Conservation (phyloP, 495 filamentous ascomycete species). For the Copromyces sp. region DNA sequence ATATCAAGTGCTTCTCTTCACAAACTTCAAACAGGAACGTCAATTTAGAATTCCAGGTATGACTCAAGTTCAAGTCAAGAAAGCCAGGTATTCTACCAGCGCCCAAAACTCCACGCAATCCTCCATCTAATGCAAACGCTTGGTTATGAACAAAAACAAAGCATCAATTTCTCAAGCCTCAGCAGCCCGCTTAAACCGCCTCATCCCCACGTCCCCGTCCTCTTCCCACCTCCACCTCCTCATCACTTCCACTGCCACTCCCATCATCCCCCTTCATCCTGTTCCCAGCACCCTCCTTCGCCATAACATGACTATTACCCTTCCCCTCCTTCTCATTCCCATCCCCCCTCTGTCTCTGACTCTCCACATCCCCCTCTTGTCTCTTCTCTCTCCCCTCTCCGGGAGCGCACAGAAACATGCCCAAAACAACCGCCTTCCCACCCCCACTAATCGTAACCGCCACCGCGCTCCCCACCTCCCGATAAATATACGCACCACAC, state of each 20-base stretch:
- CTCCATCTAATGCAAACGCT: background rate
- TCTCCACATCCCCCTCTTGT: conserved; percentile 2
- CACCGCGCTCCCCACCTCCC: conserved; percentile 29
- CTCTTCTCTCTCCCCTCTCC: conserved; percentile 21
- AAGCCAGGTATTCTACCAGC: too few relatives aligned
- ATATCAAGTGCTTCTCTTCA: too few relatives aligned
- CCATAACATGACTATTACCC: too few relatives aligned
- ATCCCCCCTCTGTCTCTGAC: background rate
- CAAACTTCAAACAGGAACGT: too few relatives aligned
- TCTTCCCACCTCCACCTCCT: background rate
- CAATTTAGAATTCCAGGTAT: too few relatives aligned
- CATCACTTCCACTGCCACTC: background rate
- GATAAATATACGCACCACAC: conserved; percentile 39
- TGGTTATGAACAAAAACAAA: background rate
- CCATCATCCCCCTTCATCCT: background rate
- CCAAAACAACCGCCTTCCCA: conserved; percentile 35
- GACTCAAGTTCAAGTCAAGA: too few relatives aligned
- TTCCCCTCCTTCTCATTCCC: background rate
- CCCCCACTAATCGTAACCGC: conserved; percentile 32
- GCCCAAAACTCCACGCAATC: too few relatives aligned
- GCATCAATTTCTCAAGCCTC: background rate
- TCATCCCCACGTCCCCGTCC: background rate
- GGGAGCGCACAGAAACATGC: conserved; percentile 33
- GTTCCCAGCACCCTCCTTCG: background rate
- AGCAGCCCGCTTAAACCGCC: background rate